A percentile compares a stretch with the other conserved stretches of the same genome.
Evolutionary conservation across 306 rosid species (phyloP).

Genomic region (Notholithocarpus densiflorus): DNA sequence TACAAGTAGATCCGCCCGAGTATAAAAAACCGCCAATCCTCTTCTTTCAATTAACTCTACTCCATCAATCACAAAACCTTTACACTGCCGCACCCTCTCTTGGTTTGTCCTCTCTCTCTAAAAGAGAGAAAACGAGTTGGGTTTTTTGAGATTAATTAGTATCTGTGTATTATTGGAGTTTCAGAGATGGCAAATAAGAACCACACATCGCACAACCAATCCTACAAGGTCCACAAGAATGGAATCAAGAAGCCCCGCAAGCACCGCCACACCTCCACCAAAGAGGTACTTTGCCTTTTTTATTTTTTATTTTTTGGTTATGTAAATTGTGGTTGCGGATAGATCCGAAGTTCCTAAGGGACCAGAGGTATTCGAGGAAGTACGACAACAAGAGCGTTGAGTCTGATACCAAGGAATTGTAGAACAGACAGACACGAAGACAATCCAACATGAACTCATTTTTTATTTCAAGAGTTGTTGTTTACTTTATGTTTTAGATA

Average conservation of each 20-base stretch:
- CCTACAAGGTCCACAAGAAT: constrained; percentile 92
- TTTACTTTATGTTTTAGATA: constrained; percentile 1
- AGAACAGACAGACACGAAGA: not conserved
- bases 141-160: too few species aligned
- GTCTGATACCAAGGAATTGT: constrained; percentile 55
- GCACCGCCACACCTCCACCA: constrained; percentile 96
- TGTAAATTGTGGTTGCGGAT: constrained; percentile 35
- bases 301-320: not conserved
- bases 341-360: constrained; percentile 97
- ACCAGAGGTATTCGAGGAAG: constrained; percentile 99
- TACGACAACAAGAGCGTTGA: constrained; percentile 72
- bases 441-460: not conserved
- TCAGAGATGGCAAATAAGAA: constrained; percentile 99
- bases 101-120: too few species aligned
- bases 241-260: constrained; percentile 94
- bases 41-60: too few species aligned
- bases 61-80: too few species aligned
- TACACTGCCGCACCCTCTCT: too few species aligned
- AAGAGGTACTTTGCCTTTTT: constrained; percentile 49
- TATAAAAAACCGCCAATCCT: too few species aligned
- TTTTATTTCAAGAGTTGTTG: not conserved
- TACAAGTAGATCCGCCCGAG: too few species aligned
- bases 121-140: too few species aligned
- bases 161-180: constrained; percentile 8
- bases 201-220: constrained; percentile 98